Percentiles rank a stretch among this genome's conserved stretches.
phyloP scores from a whole-genome alignment of 306 rosid species.

The Quercus engelmannii region DNA sequence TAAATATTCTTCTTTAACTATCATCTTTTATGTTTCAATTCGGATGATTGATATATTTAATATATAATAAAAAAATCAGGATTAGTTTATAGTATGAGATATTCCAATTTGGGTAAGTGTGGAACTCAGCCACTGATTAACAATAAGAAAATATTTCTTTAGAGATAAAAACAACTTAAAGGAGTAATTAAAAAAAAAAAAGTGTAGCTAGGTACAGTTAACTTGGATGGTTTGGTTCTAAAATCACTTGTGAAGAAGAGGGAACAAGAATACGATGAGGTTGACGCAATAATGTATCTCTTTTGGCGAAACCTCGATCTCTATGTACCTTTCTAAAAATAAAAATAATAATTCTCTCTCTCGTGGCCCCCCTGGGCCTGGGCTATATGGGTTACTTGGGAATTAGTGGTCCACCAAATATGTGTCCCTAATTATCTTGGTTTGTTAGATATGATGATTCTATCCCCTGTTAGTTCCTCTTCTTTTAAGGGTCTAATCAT shows the following conservation, averaged over 20 bases:
- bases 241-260: neutral
- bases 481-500: neutral
- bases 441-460: neutral
- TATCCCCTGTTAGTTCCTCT: neutral
- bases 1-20: no score
- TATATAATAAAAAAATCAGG: no score
- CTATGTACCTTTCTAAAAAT: neutral
- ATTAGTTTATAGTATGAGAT: neutral
- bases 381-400: neutral
- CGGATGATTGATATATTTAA: no score
- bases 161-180: neutral
- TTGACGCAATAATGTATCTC: constrained; percentile 16
- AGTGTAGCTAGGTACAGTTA: neutral
- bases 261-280: constrained; percentile 25
- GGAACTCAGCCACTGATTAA: no score
- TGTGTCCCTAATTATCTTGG: constrained; percentile 16
- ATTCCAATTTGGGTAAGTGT: neutral
- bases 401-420: constrained; percentile 14
- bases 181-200: no score
- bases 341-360: neutral
- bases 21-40: no score
- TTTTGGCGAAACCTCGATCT: neutral
- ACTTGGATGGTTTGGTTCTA: neutral
- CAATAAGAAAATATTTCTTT: neutral
- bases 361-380: neutral